Evolutionary conservation across 148 eudicot genomes (phyloP), one percentile per base, ranked within the genome.

Genomic region (Cornus suecica): DNA sequence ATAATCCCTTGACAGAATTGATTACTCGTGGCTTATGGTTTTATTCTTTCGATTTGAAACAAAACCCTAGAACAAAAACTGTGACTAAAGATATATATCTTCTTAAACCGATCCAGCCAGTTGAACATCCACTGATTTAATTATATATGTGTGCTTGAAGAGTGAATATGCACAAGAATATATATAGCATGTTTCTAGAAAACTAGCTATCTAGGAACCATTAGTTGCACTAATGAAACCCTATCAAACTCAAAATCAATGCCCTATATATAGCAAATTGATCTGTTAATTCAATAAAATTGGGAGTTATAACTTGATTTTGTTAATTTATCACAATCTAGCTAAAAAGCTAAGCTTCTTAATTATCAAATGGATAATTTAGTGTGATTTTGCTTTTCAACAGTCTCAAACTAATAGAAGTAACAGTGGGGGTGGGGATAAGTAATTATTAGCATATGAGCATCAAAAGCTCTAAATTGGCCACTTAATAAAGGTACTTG

Each of bases 311-410:
- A n/a, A n/a, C n/a, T n/a, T n/a, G n/a, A n/a, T 66, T 66, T 20
- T 23, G 29, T 66, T 18, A 11, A 48, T 11, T 13, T 3, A 48
- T 26, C 54, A 3, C 37, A 32, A 32, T 32, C 5, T 32, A 1
- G 42, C 42, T 37, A 5, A 10, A 42, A 24, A 14, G 71, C 56
- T 20, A 37, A 23, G 3, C 25, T 32, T 11, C 2, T 45, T n/a
- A n/a, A n/a, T n/a, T 13, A 69, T 42, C 30, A 34, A 32, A 32
- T 22, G 48, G 70, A 1, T 67, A 18, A 66, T 67, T 32, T 13
- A 69, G 56, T 69, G 71, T 29, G 71, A 13, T 20, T 45, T 69
- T 26, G 25, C 34, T 70, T 70, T 70, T 51, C 61, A 70, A 70
- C 60, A 45, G 51, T 26, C 6, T 51, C 24, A 31, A 34, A 69